Evolutionary conservation across 2,329 filamentous ascomycete genomes (phyloP).

Genomic region (Seiridium cupressi): DNA sequence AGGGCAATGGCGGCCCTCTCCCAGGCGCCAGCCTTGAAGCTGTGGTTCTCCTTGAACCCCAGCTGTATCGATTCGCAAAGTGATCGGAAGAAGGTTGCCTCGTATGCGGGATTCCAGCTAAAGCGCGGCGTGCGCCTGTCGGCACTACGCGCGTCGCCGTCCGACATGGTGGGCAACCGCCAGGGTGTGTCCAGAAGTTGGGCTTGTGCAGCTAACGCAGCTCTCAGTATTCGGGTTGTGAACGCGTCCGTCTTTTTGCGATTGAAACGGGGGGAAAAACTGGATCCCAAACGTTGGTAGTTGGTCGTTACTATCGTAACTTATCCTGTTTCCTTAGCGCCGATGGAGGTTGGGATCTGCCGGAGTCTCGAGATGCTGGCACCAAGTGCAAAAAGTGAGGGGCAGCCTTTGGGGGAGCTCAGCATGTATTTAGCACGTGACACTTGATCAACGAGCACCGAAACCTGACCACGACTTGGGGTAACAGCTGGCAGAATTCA

Average conservation of each 20-base stretch:
- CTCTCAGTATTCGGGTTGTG: not conserved
- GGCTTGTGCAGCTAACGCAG: not conserved
- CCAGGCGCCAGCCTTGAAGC: slow-evolving; percentile 62
- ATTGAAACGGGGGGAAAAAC: not conserved
- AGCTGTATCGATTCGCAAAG: slow-evolving; percentile 58
- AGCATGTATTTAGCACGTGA: not conserved
- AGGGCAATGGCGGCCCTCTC: slow-evolving; percentile 54
- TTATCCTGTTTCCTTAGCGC: slow-evolving; percentile 1
- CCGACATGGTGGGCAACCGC: slow-evolving; percentile 22
- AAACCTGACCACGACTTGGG: no score
- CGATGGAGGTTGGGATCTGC: not conserved
- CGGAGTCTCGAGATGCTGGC: not conserved
- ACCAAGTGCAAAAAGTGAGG: not conserved
- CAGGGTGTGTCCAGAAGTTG: not conserved
- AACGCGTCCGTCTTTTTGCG: not conserved
- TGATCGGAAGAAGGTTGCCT: slow-evolving; percentile 60
- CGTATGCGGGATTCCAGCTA: slow-evolving; percentile 58
- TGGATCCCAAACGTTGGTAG: not conserved
- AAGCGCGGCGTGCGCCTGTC: slow-evolving; percentile 46
- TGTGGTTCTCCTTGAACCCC: slow-evolving; percentile 55
- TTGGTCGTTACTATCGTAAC: not conserved
- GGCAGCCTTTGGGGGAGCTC: not conserved
- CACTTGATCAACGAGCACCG: no score
- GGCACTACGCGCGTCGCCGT: slow-evolving; percentile 28
- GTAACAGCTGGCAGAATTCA: no score